Evolutionary conservation across 202 grass and related monocot species (phyloP), one percentile per base, ranked within the genome.

Genomic region (Digitaria exilis): DNA sequence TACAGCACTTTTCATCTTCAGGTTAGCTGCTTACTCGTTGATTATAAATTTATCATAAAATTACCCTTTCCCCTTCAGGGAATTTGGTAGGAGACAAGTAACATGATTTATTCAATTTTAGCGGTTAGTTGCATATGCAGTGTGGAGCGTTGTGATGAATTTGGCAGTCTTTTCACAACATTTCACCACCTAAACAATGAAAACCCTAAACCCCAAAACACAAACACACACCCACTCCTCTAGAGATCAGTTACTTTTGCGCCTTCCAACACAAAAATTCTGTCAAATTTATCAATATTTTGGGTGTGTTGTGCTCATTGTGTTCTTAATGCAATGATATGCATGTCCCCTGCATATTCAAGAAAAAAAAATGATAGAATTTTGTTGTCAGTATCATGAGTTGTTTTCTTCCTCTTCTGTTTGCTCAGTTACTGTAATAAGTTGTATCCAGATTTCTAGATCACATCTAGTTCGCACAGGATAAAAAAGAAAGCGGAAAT

Each of bases 1-100:
- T 72, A 84, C 90, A 37, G 62, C 89, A 39, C 87, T 90, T 79
- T 88, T 93, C 65, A 81, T 90, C n/a, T 93, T 98, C 90, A 95
- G 96, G 96, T 98, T 69, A 88, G 79, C 51, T 86, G 45, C 70
- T 75, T 85, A 46, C 25, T 26, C 66, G 43, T 83, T 29, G 68
- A 32, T 85, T 85, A 57, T 46, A 31, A 79, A 64, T 35, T 6
- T 56, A 42, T 24, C 19, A 37, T 2, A 35, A 61, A 13, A 46
- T 9, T 43, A 17, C 64, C 35, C 37, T 75, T 37, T 55, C 61
- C 63, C 50, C 43, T 75, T 39, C 56, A 52, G 75, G 18, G 32
- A 60, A 76, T 81, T 68, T 84, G 52, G 18, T 73, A 70, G 41
- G 35, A 65, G 71, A 84, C 31, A 75, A 84, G 56, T 35, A 29